Conservation (phyloP, 371 early-diverging fungal genomes). For the Blastocladiella emersonii region DNA sequence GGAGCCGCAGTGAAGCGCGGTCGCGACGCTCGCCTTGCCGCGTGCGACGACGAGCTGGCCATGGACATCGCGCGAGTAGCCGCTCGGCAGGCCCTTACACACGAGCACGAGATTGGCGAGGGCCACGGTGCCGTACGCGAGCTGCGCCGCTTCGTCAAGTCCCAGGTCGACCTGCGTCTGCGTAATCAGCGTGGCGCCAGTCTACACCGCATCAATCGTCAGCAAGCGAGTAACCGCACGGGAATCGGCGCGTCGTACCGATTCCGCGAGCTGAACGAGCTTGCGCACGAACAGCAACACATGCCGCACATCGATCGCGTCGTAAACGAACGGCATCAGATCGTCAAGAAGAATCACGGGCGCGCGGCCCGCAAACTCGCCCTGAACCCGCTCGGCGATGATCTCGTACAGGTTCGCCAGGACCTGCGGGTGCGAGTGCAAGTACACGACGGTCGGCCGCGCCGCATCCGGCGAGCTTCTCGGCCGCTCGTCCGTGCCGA, state of each 20-base stretch:
- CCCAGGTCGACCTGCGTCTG: neutral
- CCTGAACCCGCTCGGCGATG: neutral
- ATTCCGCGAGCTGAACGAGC: neutral
- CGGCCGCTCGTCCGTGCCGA: neutral
- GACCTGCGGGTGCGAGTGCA: neutral
- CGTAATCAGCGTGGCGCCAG: neutral
- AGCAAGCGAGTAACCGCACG: neutral
- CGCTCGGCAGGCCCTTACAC: neutral
- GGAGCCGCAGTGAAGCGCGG: no score
- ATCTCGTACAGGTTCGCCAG: neutral
- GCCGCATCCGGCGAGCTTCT: neutral
- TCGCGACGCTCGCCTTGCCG: neutral
- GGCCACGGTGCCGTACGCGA: neutral
- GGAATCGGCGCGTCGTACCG: no score
- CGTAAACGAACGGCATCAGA: neutral
- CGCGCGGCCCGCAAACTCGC: neutral
- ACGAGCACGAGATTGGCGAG: neutral
- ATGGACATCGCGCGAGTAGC: neutral
- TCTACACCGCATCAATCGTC: neutral
- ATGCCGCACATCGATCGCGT: neutral
- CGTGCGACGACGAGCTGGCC: neutral
- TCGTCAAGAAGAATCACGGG: neutral
- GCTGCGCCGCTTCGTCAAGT: neutral
- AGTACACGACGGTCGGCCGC: neutral
- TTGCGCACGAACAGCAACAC: neutral